A percentile compares a stretch with the other conserved stretches of the same genome.
These are phyloP conservation scores for Ploettnerulaceae sp. DNA, from an alignment of 2,329 filamentous ascomycete species.

Conservation along the genomic window DNA sequence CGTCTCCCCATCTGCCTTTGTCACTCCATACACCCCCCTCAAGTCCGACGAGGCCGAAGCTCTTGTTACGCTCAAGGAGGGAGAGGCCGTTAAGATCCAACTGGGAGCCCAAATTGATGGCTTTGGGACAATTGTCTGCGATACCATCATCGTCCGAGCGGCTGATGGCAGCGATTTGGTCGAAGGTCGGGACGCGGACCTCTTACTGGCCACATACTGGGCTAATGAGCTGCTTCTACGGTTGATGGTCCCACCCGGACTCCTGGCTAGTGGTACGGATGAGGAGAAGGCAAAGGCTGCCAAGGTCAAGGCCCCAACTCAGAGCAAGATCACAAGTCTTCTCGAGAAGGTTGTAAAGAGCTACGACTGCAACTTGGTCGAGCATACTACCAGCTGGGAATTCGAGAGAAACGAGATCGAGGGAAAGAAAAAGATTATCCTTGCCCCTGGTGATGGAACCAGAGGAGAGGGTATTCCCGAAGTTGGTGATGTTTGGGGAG, in stretches of 20 bases:
- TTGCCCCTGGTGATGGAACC: conserved; percentile 77
- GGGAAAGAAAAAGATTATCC: conserved; percentile 90
- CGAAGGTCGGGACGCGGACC: conserved; percentile 75
- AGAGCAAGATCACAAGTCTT: conserved; percentile 79
- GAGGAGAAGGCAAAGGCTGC: conserved; percentile 94
- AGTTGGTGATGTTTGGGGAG: conserved; percentile 92
- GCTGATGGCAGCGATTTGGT: conserved; percentile 58
- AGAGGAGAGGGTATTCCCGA: conserved; percentile 89
- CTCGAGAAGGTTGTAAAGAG: conserved; percentile 88
- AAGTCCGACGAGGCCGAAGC: conserved; percentile 83
- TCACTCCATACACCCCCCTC: conserved; percentile 95
- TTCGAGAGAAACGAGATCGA: conserved; percentile 98
- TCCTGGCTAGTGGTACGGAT: conserved; percentile 75
- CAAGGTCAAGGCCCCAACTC: conserved; percentile 74
- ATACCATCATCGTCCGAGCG: conserved; percentile 72
- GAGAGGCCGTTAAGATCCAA: conserved; percentile 93
- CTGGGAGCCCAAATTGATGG: conserved; percentile 98
- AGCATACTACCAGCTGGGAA: conserved; percentile 96
- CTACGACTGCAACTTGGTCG: conserved; percentile 88
- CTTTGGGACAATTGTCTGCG: conserved; percentile 92
- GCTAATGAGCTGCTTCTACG: conserved; percentile 92
- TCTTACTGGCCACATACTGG: conserved; percentile 87
- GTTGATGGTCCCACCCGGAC: conserved; percentile 85
- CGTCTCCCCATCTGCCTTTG: conserved; percentile 86
- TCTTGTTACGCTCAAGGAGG: conserved; percentile 69